Evolutionary conservation across 2,329 filamentous ascomycete species (phyloP), one percentile per base, ranked within the genome.

Genomic region (Xylaria sp.): DNA sequence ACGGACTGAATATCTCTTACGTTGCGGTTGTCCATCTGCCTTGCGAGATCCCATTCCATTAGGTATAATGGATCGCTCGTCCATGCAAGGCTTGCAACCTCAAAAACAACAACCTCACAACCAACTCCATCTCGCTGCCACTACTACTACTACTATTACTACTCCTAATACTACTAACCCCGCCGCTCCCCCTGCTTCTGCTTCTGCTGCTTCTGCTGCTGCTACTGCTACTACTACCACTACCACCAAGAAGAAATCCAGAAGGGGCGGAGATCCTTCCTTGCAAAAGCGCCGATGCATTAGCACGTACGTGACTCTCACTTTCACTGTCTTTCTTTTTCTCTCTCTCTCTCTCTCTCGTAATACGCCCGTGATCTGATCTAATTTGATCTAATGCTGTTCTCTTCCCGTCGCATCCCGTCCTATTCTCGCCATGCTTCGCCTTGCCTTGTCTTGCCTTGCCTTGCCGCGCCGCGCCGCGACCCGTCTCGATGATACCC

Each of bases 261-360:
- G 86, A 72, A 83, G 85, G 69, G 81, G 82, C 44, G 80, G 80
- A 66, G 85, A 88, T 64, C 69, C 81, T 2, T 77, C 82, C 40
- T 80, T 81, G 66, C 85, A 87, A 74, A 94, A 94, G 79, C 86
- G 92, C 71, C 87, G 92, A 74, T 94, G 92, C 79, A 91, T 95
- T 67, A 94, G 91, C 81, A 94, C 91, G n/a, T 78, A 75, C 60
- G 75, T 76, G 65, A 63, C 35, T 68, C 4, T 59, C 57, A 63
- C 47, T 47, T 4, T 47, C 18, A 8, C 42, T 47, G 25, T 53
- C 25, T 47, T 3, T 47, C 18, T 9, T 5, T 47, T 13, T 53
- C 3, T 61, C 54, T 59, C 47, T 35, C 44, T 48, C 25, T 27
- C 21, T n/a, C n/a, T 60, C 10, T 47, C 44, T 10, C 5, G 44